A percentile compares a stretch with the other conserved stretches of the same genome.
phyloP scores from a whole-genome alignment of 805 yeast genomes.

The Ogataea degrootiae region DNA sequence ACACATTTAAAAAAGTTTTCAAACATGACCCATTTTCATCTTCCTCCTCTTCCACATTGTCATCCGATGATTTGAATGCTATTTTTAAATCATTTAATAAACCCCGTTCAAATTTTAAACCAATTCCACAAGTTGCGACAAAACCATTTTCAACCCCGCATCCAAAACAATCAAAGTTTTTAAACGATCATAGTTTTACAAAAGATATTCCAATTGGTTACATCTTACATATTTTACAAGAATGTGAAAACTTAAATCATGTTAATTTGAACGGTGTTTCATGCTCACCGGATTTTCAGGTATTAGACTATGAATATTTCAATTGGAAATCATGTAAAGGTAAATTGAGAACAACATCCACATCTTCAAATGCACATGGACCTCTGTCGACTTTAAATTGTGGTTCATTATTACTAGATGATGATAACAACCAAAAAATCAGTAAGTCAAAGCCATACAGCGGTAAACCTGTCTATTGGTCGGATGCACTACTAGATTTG shows the following conservation, averaged over 20 bases:
- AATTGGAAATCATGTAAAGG: conserved; percentile 27
- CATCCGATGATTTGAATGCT: neutral
- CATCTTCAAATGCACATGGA: neutral
- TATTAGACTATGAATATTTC: conserved; percentile 35
- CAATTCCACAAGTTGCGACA: neutral
- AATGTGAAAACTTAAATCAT: conserved; percentile 55
- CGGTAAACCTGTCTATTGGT: conserved; percentile 23
- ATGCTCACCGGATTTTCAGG: conserved; percentile 62
- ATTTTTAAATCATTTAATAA: too few relatives aligned
- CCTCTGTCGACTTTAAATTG: conserved; percentile 8
- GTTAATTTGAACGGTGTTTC: conserved; percentile 60
- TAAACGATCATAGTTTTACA: conserved; percentile 58
- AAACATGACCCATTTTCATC: conserved; percentile 2
- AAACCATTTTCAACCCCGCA: conserved; percentile 39
- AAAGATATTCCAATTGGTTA: conserved; percentile 79
- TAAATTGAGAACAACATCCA: conserved; percentile 3
- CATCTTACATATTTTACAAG: conserved; percentile 59
- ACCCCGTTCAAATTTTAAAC: too few relatives aligned
- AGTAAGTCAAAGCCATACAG: conserved; percentile 14
- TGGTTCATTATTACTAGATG: conserved; percentile 30
- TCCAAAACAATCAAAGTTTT: conserved; percentile 57
- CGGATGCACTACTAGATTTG: conserved; percentile 31
- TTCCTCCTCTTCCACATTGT: neutral
- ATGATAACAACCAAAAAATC: conserved; percentile 12
- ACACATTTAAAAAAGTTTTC: conserved; percentile 17